phyloP scores from a whole-genome alignment of 2,329 filamentous ascomycete species.

The Fusarium circinatum region DNA sequence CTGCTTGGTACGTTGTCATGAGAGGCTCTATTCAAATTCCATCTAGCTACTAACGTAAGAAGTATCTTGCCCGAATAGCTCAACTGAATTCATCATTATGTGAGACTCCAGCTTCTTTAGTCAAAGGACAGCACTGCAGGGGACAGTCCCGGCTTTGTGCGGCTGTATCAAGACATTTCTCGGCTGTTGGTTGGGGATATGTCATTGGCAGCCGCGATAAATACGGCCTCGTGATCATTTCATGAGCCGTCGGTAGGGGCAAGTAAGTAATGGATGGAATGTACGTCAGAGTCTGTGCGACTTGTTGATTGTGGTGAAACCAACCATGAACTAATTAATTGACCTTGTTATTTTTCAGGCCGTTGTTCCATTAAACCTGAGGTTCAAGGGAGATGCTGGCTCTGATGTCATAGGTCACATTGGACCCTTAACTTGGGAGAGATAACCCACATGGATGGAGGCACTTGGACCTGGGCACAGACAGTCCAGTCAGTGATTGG shows the following conservation, averaged over 20 bases:
- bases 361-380: not conserved
- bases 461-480: slow-evolving; percentile 13
- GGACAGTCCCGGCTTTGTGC: not conserved
- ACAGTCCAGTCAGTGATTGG: not conserved
- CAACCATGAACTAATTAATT: not conserved
- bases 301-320: not conserved
- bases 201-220: not conserved
- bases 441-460: not conserved
- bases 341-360: not conserved
- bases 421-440: not conserved
- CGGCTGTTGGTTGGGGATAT: not conserved
- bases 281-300: not conserved
- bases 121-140: no score
- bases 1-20: not conserved
- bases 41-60: not conserved
- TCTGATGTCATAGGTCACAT: slow-evolving; percentile 8
- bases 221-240: not conserved
- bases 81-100: not conserved
- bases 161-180: not conserved
- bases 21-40: not conserved
- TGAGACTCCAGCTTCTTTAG: not conserved
- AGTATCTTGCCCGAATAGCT: not conserved
- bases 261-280: not conserved
- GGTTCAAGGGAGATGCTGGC: not conserved
- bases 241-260: not conserved